A percentile compares a stretch with the other conserved stretches of the same genome.
Evolutionary conservation across 1,284 basidiomycete species (phyloP).

Genomic region (Rhodotorula sp.): DNA sequence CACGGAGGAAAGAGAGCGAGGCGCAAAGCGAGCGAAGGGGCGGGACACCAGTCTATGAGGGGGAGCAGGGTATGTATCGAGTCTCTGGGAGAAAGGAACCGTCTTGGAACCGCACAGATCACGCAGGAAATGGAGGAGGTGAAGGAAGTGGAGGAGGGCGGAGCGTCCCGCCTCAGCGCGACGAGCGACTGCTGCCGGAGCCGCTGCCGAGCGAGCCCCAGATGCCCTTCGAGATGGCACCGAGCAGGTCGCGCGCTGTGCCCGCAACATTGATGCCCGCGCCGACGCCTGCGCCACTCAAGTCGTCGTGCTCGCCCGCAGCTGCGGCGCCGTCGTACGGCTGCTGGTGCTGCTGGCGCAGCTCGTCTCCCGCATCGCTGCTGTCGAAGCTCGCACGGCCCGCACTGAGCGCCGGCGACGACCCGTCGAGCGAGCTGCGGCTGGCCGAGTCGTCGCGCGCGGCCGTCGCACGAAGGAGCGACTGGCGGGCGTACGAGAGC

Average conservation of each 20-base stretch:
- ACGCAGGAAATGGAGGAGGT: no score
- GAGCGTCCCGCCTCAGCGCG: no score
- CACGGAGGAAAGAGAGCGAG: no score
- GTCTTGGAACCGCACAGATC: no score
- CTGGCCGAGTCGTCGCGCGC: slow-evolving; percentile 7
- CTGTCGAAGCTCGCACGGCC: not conserved
- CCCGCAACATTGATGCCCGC: slow-evolving; percentile 42
- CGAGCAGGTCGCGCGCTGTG: slow-evolving; percentile 42
- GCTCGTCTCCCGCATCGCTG: not conserved
- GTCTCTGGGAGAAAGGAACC: no score
- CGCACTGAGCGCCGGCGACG: slow-evolving; percentile 2
- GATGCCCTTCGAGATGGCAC: slow-evolving; percentile 40
- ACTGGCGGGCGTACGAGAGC: slow-evolving; percentile 31
- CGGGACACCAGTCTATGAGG: no score
- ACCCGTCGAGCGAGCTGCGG: slow-evolving; percentile 13
- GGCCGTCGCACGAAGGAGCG: slow-evolving; percentile 29
- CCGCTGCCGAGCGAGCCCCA: slow-evolving; percentile 28
- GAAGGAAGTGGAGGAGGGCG: no score
- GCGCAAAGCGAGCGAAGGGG: no score
- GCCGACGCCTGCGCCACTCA: slow-evolving; percentile 26
- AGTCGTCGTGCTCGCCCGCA: slow-evolving; percentile 25
- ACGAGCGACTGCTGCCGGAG: not conserved
- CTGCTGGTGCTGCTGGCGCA: not conserved
- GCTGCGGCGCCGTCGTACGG: not conserved
- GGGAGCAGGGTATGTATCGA: no score